Conservation (phyloP, 129 eudicot genomes). For the Gnaphalium uliginosum region DNA sequence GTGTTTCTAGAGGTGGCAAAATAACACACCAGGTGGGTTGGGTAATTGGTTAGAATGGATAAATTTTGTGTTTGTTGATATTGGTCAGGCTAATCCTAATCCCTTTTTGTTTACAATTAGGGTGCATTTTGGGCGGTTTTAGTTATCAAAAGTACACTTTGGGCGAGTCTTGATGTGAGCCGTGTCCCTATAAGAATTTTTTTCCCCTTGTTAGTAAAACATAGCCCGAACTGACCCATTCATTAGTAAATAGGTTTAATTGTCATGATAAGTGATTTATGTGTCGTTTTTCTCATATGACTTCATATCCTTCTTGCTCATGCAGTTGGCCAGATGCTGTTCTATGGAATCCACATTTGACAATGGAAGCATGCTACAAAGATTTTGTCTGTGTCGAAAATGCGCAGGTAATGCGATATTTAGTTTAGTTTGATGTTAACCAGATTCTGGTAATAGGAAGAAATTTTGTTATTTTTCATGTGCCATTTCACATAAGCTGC, state of each 20-base stretch:
- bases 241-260: no score
- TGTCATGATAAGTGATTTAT: not conserved
- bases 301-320: conserved; percentile 13
- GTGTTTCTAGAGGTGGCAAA: conserved; percentile 1
- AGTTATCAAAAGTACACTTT: not conserved
- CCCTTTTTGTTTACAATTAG: not conserved
- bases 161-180: not conserved
- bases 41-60: not conserved
- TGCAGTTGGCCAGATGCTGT: conserved; percentile 95
- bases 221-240: not conserved
- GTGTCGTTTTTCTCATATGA: conserved; percentile 16
- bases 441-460: conserved; percentile 5
- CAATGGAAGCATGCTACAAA: conserved; percentile 92
- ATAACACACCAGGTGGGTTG: not conserved
- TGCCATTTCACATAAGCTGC: not conserved
- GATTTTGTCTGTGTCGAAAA: conserved; percentile 98
- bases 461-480: not conserved
- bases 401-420: conserved; percentile 62
- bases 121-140: not conserved
- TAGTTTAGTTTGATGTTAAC: not conserved
- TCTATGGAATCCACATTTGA: conserved; percentile 90
- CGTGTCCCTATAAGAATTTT: not conserved
- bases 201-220: not conserved
- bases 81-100: not conserved
- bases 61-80: no score